Percentiles rank a stretch among this genome's conserved stretches.
phyloP scores from a whole-genome alignment of 495 filamentous ascomycete species.

The Neurospora discreta region DNA sequence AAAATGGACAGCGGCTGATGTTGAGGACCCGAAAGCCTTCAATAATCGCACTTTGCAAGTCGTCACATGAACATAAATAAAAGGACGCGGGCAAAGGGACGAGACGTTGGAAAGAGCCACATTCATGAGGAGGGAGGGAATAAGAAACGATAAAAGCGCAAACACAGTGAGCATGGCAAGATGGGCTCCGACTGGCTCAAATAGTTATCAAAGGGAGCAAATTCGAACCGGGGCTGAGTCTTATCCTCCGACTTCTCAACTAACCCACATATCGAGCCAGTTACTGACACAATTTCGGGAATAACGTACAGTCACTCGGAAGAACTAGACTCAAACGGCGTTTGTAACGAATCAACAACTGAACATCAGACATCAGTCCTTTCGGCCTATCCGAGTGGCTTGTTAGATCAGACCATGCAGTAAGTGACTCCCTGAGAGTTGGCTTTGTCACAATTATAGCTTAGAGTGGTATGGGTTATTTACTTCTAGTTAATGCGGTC shows the following conservation, averaged over 20 bases:
- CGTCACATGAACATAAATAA: not conserved
- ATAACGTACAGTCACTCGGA: not conserved
- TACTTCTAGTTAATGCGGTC: not conserved
- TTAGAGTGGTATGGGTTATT: not conserved
- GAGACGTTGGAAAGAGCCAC: not conserved
- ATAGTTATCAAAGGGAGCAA: not conserved
- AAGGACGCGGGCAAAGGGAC: not conserved
- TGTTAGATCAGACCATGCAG: not conserved
- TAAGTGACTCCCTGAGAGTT: not conserved
- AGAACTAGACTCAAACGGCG: not conserved
- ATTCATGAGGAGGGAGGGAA: not conserved
- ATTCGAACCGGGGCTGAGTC: not conserved
- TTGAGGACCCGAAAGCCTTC: not conserved
- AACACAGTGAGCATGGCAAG: not conserved
- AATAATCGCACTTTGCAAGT: not conserved
- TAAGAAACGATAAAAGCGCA: not conserved
- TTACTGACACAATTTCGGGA: not conserved
- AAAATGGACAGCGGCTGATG: not conserved
- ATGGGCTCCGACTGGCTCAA: not conserved
- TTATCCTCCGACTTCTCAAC: not conserved
- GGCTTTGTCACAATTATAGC: not conserved
- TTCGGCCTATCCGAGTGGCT: not conserved
- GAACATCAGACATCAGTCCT: too few species aligned
- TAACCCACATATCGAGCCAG: not conserved
- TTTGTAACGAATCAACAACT: not conserved